Percentiles rank a stretch among this genome's conserved stretches.
phyloP scores from a whole-genome alignment of 179 eudicot species.

The Carnegiea gigantea region DNA sequence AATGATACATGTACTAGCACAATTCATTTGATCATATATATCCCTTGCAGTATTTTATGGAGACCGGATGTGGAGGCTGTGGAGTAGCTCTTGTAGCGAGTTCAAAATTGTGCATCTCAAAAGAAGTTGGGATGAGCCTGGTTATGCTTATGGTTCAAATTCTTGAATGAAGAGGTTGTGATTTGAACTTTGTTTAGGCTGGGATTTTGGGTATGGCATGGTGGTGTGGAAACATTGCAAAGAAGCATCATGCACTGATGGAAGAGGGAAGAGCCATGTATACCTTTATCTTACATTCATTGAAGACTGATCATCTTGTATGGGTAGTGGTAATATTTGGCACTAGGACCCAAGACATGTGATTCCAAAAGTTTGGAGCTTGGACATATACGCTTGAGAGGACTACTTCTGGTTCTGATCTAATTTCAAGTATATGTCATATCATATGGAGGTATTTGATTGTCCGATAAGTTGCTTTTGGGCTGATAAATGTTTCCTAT shows the following conservation, averaged over 20 bases:
- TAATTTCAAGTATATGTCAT: too few relatives aligned
- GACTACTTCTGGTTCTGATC: too few relatives aligned
- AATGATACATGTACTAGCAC: not conserved
- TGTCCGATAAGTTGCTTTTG: too few relatives aligned
- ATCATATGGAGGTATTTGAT: too few relatives aligned
- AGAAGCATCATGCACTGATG: not conserved
- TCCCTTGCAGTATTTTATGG: not conserved
- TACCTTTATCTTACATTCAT: not conserved
- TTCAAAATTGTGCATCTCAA: too few relatives aligned
- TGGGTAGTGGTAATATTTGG: not conserved
- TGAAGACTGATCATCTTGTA: not conserved
- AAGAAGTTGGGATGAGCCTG: not conserved
- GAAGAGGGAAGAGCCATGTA: not conserved
- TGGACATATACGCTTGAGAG: too few relatives aligned
- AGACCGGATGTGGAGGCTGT: not conserved
- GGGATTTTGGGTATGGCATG: not conserved
- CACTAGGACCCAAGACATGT: too few relatives aligned
- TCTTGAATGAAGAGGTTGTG: too few relatives aligned
- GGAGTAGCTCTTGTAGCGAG: not conserved
- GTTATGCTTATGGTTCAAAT: not conserved
- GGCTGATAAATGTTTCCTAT: too few relatives aligned
- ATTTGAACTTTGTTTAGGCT: not conserved
- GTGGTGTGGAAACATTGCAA: not conserved
- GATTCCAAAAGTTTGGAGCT: too few relatives aligned
- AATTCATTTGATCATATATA: not conserved